Base-by-base conservation (phyloP, 2,329 filamentous ascomycete genomes). In the Septoria linicola region DNA sequence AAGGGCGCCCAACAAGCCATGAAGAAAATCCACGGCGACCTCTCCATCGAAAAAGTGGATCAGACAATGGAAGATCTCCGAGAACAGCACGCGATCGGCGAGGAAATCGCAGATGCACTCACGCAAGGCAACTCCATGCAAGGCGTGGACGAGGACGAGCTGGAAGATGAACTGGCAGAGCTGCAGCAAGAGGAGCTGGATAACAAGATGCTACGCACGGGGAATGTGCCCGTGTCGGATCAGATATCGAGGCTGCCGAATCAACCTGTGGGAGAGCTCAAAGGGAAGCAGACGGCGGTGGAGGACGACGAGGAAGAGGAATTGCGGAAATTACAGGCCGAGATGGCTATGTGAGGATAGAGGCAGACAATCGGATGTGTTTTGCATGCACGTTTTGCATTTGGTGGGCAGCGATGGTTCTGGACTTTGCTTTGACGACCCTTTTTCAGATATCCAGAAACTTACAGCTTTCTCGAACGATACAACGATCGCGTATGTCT, bases 261-360 rank as follows among this genome's bases (percentile, higher is more conserved):
- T 27, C 88, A 84, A 27, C 83, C 83, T 19, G 87, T 83, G 14
- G 80, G 83, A 70, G 87, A 91, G 66, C 77, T 89, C 95, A 77
- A 79, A 88, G 76, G 36, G 14, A 41, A 76, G 65, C 66, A 69
- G 55, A 69, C 72, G 61, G 55, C 61, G 14, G 46, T 43, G 30
- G 84, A 87, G 68, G 91, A 96, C 70, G 92, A 97, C 79, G 93
- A 97, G 68, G 92, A 97, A 72, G 92, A 86, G 65, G 92, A 97
- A 75, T 77, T 97, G 67, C 83, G 87, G 72, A 96, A 93, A 74
- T 73, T 99, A 62, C 90, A 95, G 70, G 91, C 89, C 30, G 92
- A 96, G 73, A 97, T 97, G 92, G 91, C 91, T 59, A 96, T 96
- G 86, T 95, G 72, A 68, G 31, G 30, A 4, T 10, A 13, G 19